A percentile compares a stretch with the other conserved stretches of the same genome.
Evolutionary conservation across 2,329 filamentous ascomycete species (phyloP).

Genomic region (Calonectria pteridis): DNA sequence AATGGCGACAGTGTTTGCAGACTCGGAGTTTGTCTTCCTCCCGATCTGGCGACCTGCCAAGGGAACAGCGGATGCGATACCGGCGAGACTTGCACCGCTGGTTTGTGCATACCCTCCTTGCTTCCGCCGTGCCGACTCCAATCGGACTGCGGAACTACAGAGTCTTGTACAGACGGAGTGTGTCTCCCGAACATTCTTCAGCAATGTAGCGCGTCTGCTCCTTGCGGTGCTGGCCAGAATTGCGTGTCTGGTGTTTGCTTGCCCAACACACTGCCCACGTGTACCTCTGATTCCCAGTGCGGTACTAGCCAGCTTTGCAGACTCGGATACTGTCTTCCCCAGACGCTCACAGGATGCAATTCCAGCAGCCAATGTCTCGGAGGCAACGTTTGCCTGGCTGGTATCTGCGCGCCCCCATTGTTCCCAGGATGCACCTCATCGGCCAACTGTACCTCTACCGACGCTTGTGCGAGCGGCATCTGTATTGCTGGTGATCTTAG

Average conservation of each 20-base stretch:
- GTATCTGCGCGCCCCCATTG: constrained; percentile 14
- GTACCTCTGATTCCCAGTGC: constrained; percentile 14
- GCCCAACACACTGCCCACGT: neutral
- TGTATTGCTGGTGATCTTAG: constrained; percentile 9
- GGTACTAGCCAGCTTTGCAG: constrained; percentile 17
- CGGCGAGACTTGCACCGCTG: constrained; percentile 10
- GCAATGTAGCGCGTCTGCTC: neutral
- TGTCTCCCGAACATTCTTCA: constrained; percentile 7
- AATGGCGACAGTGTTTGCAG: constrained; percentile 7
- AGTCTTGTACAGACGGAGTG: constrained; percentile 1
- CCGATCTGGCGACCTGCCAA: neutral
- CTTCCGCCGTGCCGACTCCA: neutral
- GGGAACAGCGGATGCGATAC: neutral
- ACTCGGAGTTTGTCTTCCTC: constrained; percentile 13
- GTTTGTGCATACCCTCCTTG: neutral
- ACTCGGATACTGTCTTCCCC: constrained; percentile 18
- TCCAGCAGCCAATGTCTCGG: constrained; percentile 10
- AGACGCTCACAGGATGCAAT: neutral
- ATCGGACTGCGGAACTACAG: neutral
- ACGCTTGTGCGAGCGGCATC: constrained; percentile 9
- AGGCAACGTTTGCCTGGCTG: constrained; percentile 9
- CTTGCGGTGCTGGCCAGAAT: neutral
- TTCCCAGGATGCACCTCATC: constrained; percentile 6
- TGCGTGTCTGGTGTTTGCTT: constrained; percentile 19
- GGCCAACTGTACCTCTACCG: constrained; percentile 6